Evolutionary conservation across 331 rosid genomes (phyloP), one percentile per base, ranked within the genome.

Genomic region (Rhamnella rubrinervis): DNA sequence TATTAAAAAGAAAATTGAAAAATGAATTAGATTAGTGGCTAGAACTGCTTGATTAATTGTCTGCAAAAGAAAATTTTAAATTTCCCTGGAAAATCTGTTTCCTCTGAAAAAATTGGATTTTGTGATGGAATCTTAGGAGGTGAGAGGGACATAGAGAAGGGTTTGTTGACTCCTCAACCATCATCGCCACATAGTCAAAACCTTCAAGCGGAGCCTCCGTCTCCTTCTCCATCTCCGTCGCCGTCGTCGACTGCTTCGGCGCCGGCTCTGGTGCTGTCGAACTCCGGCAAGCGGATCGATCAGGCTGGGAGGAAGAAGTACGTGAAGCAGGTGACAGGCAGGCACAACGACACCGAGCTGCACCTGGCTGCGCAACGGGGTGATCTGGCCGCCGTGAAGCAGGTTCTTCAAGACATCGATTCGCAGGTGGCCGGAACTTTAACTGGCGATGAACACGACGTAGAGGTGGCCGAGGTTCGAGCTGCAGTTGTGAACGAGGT

Each of bases 351-450:
- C 68, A 95, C 99, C 0, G 93, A 87, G 73, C 93, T 95, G 19
- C 99, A 95, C 81, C 73, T 95, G 71, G 99, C 99, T n/a, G 99
- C 99, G 66, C 99, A 91, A 74, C 79, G 88, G 46, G 99, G 96
- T 2, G 97, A 95, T 85, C 89, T 95, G 39, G 89, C 84, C 8
- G 99, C 96, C 1, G 96, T 95, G 76, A 83, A 76, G 83, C 90
- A 87, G 95, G 86, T 95, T 82, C 91, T 95, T 1, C 25, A 59
- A 0, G 99, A 91, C n/a, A 89, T 95, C 11, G 93, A 80, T 73
- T 75, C 85, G 53, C 99, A 95, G 91, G 77, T 95, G 67, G 74
- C 81, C 85, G 91, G 86, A 3, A 87, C 80, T 23, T 74, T 84
- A 0, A 83, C 85, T 5, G 95, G 90, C 1, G 93, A 73, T 6